Base-by-base conservation (phyloP, 805 yeast species). In the Suhomyces kilbournensis region DNA sequence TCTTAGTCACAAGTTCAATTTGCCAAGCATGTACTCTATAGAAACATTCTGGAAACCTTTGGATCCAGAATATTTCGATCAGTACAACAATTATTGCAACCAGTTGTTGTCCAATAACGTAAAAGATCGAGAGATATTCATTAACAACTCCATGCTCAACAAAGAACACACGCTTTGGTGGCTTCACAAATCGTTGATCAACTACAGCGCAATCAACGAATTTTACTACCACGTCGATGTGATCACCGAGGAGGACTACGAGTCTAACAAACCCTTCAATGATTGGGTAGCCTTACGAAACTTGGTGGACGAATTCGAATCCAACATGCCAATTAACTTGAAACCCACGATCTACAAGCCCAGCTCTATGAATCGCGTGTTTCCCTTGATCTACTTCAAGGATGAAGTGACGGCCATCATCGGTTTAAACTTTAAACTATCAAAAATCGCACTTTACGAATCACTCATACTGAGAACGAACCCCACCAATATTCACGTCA, bases 381-480 rank as follows among this genome's bases (percentile, higher is more conserved):
- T 70, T 44, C 78, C 78, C 1, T 56, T 63, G 2, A 63, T 73
- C 5, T 72, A 59, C 53, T 74, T 64, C 55, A 62, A 65, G 28
- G 76, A 72, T 52, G 76, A 74, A 45, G 54, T 63, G 19, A 57
- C 73, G 3, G 77, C 76, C 1, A 59, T 71, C 15, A 58, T 63
- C 1, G 64, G 64, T 7, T 57, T 74, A 43, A 68, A 70, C 50
- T 60, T 58, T 50, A 67, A 67, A 45, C 55, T 74, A 22, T 60
- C 72, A 25, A 60, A 66, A 50, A 56, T 74, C 2, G 57, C 66
- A 1, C 61, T 73, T 26, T 67, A 67, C 48, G 70, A 66, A 26
- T 62, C 67, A 9, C 60, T 70, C 42, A 32, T 64, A 3, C 61
- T 52, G 43, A 57, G 58, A 48, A 53, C 64, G 5, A 54, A 64